A percentile compares a stretch with the other conserved stretches of the same genome.
Conservation (phyloP, 768 basidiomycete genomes). For the Coprinopsis marcescibilis region DNA sequence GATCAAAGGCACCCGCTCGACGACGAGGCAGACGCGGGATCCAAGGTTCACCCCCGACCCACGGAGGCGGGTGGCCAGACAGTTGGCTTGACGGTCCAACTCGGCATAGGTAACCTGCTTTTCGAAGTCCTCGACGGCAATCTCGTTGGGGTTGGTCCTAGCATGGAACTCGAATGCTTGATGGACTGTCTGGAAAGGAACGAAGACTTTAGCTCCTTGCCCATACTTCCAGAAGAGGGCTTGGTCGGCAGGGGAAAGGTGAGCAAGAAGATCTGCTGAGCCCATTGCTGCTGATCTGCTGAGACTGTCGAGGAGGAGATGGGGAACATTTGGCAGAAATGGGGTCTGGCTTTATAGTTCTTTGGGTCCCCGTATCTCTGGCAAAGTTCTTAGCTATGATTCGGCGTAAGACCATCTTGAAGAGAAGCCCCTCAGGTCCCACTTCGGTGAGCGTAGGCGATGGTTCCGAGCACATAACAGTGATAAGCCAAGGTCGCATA, state of each 20-base stretch:
- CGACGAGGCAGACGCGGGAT: slow-evolving; percentile 49
- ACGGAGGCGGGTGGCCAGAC: slow-evolving; percentile 39
- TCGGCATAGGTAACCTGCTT: slow-evolving; percentile 45
- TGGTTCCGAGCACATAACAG: too few relatives aligned
- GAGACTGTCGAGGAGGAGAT: neutral
- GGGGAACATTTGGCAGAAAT: neutral
- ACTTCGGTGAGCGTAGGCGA: too few relatives aligned
- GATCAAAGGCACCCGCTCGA: slow-evolving; percentile 48
- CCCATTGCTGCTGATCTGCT: neutral
- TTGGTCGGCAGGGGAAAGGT: slow-evolving; percentile 35
- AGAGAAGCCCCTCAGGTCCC: too few relatives aligned
- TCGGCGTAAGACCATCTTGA: too few relatives aligned
- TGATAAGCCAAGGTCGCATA: too few relatives aligned
- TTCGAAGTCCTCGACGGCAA: slow-evolving; percentile 48
- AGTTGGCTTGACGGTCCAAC: slow-evolving; percentile 43
- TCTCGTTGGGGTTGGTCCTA: slow-evolving; percentile 31
- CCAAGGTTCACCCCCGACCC: slow-evolving; percentile 39
- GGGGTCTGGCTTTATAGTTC: neutral
- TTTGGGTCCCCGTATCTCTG: too few relatives aligned
- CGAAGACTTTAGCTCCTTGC: slow-evolving; percentile 28
- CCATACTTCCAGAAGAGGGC: slow-evolving; percentile 41
- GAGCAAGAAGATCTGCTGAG: slow-evolving; percentile 1
- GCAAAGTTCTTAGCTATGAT: too few relatives aligned
- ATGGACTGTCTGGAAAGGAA: slow-evolving; percentile 46
- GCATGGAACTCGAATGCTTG: slow-evolving; percentile 50